Base-by-base conservation (phyloP, 1,284 basidiomycete genomes). In the Ustilago esculenta region DNA sequence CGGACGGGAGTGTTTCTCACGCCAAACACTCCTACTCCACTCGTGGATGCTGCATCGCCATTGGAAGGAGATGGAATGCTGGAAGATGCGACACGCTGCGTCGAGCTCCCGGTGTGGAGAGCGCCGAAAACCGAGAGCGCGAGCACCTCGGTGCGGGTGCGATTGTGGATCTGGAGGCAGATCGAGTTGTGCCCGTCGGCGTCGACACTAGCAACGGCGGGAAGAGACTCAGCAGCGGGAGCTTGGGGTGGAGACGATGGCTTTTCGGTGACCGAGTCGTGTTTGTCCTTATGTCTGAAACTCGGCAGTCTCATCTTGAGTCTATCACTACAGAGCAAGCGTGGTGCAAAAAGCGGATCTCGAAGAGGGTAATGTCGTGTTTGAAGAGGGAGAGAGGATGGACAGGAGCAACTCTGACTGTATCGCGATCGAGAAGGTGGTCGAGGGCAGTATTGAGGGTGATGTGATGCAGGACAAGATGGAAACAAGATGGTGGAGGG, bases 71-170 rank as follows among this genome's bases (percentile, higher is more conserved):
- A 29, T 11, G 50, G 50, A 2, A 65, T 46, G 39, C 45, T 49
- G 7, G 61, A 65, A 5, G 54, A 65, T 6, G 42, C 50, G 15
- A 45, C 36, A 4, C 54, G 50, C 33, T 53, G 51, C 2, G 34
- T 24, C 0, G 36, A 36, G 27, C 32, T 40, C 10, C 45, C 54
- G 5, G 54, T 57, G 33, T 63, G 60, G 3, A 65, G 30, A 14
- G 61, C 61, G 17, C 61, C 61, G n/a, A 65, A 65, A 17, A 53
- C 45, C 15, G 61, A 58, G 24, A 37, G 61, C 2, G 61, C 35
- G 11, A 65, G 61, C 18, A 57, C 45, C 11, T 65, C 61, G 45
- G 27, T 30, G 17, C 35, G 10, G 7, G 61, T 65, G 24, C 61
- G 54, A 18, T 65, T 65, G 54, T 65, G 61, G 45, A 65, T 53